Conservation (phyloP, 805 yeast species). For the Yamadazyma nakazawae region DNA sequence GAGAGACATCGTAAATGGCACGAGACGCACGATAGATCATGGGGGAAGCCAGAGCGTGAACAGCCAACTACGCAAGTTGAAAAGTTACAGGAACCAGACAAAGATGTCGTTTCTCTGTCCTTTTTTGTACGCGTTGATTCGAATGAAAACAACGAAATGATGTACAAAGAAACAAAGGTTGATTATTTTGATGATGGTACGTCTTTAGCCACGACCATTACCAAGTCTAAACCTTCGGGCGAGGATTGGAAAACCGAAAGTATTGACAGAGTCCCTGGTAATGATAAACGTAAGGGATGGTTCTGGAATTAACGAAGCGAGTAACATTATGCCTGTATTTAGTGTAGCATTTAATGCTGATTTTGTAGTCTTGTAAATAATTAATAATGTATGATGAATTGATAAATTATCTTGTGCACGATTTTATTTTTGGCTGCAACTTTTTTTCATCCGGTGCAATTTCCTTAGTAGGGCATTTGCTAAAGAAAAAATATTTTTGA, state of each 20-base stretch:
- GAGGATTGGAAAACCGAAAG: slow-evolving; percentile 29
- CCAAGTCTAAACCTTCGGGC: slow-evolving; percentile 29
- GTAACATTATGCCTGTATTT: background rate
- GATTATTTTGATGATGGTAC: slow-evolving; percentile 39
- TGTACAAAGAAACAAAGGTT: slow-evolving; percentile 28
- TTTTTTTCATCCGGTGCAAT: too few species aligned
- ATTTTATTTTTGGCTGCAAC: background rate
- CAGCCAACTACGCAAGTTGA: background rate
- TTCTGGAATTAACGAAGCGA: slow-evolving; percentile 18
- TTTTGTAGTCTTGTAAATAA: background rate
- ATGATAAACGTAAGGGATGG: slow-evolving; percentile 19
- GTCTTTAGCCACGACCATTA: slow-evolving; percentile 25
- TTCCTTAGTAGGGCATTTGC: too few species aligned
- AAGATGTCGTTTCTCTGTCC: slow-evolving; percentile 9
- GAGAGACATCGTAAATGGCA: slow-evolving; percentile 1
- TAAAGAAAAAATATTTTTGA: too few species aligned
- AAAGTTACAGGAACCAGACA: background rate
- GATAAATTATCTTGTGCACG: background rate
- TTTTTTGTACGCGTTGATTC: slow-evolving; percentile 9
- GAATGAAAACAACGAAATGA: slow-evolving; percentile 27
- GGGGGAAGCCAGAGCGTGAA: too few species aligned
- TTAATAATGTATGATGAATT: background rate
- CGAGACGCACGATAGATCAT: background rate
- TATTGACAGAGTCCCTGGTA: slow-evolving; percentile 21
- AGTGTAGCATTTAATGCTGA: background rate